Conservation (phyloP, 768 basidiomycete genomes). For the Suillus cothurnatus region DNA sequence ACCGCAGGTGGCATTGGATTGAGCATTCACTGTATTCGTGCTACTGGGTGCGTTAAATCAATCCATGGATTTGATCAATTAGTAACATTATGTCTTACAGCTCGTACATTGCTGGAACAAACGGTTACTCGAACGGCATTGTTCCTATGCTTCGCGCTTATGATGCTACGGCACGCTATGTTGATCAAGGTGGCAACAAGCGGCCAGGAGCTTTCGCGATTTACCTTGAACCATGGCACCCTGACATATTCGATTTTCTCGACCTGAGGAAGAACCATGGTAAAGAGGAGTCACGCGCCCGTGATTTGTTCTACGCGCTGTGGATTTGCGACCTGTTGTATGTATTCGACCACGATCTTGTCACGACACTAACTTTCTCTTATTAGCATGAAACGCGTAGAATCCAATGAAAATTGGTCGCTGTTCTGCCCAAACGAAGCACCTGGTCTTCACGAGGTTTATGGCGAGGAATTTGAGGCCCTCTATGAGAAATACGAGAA, state of each 20-base stretch:
- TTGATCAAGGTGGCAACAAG: constrained; percentile 99
- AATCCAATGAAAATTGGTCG: constrained; percentile 87
- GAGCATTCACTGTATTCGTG: constrained; percentile 94
- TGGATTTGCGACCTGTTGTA: constrained; percentile 98
- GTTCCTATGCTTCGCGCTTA: constrained; percentile 99
- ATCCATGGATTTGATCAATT: not conserved
- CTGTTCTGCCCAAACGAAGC: constrained; percentile 99
- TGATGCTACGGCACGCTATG: constrained; percentile 97
- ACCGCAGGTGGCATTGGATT: constrained; percentile 98
- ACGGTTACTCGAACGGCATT: constrained; percentile 98
- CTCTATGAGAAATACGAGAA: constrained; percentile 87
- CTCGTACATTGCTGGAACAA: constrained; percentile 98
- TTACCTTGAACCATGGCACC: constrained; percentile 99
- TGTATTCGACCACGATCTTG: constrained; percentile 27
- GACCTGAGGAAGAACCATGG: constrained; percentile 99
- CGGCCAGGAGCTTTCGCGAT: constrained; percentile 98
- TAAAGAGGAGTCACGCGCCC: constrained; percentile 95
- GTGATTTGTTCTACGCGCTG: constrained; percentile 96
- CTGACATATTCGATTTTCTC: constrained; percentile 96
- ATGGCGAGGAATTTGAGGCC: constrained; percentile 86
- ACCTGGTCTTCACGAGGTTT: constrained; percentile 84
- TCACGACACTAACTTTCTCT: not conserved
- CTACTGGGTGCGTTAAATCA: constrained; percentile 71
- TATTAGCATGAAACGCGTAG: constrained; percentile 93
- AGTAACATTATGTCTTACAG: constrained; percentile 39